phyloP scores from a whole-genome alignment of 2,329 filamentous ascomycete genomes.

The Fusarium ambrosium region DNA sequence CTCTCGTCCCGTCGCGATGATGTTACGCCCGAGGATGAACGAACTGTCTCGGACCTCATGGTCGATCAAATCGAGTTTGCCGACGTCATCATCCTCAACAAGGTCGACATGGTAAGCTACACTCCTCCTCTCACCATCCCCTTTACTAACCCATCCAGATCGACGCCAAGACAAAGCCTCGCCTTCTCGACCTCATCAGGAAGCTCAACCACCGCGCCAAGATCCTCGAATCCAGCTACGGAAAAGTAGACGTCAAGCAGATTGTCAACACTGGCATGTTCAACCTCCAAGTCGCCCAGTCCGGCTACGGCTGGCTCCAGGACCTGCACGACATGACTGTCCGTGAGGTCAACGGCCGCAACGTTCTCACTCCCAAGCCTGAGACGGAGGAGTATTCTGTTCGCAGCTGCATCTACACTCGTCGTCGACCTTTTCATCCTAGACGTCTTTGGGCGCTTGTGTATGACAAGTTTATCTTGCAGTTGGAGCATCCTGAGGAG shows the following conservation, averaged over 20 bases:
- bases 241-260: conserved; percentile 71
- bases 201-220: conserved; percentile 77
- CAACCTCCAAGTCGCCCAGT: conserved; percentile 72
- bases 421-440: conserved; percentile 68
- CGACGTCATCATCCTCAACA: conserved; percentile 80
- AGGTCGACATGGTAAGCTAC: conserved; percentile 70
- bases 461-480: conserved; percentile 65
- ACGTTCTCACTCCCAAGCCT: conserved; percentile 73
- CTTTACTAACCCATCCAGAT: conserved; percentile 47
- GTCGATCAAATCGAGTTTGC: conserved; percentile 85
- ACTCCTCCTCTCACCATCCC: rapidly evolving
- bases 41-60: conserved; percentile 81
- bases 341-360: conserved; percentile 64
- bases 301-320: conserved; percentile 77
- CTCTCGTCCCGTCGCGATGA: conserved; percentile 74
- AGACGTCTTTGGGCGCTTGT: conserved; percentile 60
- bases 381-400: conserved; percentile 82
- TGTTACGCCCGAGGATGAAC: conserved; percentile 75
- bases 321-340: conserved; percentile 77
- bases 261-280: conserved; percentile 77
- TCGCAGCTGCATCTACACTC: conserved; percentile 77
- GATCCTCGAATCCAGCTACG: conserved; percentile 71
- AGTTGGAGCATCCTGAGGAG: conserved; percentile 58
- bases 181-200: conserved; percentile 67
- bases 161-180: conserved; percentile 55